Evolutionary conservation across 208 protist genomes (phyloP).

Genomic region (Strigomonas galati): DNA sequence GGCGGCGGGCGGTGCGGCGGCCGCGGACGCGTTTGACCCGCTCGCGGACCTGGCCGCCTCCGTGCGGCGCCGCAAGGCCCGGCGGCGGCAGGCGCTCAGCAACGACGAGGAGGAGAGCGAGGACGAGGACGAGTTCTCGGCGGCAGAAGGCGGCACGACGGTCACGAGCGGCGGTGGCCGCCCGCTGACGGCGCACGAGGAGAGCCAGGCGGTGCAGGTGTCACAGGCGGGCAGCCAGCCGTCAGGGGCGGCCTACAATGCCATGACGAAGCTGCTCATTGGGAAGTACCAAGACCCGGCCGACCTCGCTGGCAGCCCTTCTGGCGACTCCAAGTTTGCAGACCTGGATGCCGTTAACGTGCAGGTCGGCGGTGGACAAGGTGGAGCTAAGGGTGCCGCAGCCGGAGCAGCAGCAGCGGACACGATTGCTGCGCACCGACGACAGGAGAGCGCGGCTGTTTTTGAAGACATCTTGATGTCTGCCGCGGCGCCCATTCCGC

Average conservation of each 20-base stretch:
- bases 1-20: neutral
- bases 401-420: neutral
- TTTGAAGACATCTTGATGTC: constrained; percentile 53
- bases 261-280: constrained; percentile 34
- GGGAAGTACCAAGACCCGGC: constrained; percentile 24
- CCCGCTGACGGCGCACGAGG: neutral
- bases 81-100: constrained; percentile 24
- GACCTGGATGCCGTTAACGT: neutral
- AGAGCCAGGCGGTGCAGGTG: neutral
- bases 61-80: constrained; percentile 35
- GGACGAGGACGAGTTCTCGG: constrained; percentile 11
- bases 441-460: constrained; percentile 21
- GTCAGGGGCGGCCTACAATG: constrained; percentile 26
- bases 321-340: neutral
- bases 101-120: constrained; percentile 19
- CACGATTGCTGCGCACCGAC: neutral
- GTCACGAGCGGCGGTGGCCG: constrained; percentile 2
- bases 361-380: neutral
- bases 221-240: neutral
- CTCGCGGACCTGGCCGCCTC: constrained; percentile 52
- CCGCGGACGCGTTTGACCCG: constrained; percentile 52
- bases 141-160: neutral
- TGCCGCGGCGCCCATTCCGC: constrained; percentile 23
- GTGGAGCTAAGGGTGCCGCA: too few species aligned
- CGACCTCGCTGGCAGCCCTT: neutral